Evolutionary conservation across 2,329 filamentous ascomycete species (phyloP).

Genomic region (Aspergillus pseudoglaucus): DNA sequence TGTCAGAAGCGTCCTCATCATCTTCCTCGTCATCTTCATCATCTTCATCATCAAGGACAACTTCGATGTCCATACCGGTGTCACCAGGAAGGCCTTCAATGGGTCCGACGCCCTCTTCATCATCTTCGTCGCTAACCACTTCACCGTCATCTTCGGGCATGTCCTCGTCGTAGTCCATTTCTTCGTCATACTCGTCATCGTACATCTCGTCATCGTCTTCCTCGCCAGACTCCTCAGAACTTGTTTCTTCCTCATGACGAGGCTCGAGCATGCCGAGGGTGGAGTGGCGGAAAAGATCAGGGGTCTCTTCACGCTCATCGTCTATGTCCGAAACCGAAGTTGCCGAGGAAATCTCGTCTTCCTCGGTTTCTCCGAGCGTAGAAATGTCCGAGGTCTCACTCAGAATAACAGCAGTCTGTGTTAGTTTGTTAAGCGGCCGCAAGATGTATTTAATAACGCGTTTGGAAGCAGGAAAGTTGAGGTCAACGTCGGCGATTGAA

Average conservation of each 20-base stretch:
- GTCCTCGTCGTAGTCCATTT: conserved; percentile 89
- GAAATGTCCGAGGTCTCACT: conserved; percentile 74
- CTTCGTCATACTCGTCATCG: conserved; percentile 78
- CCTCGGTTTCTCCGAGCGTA: conserved; percentile 62
- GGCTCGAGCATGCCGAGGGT: conserved; percentile 91
- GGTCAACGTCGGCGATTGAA: conserved; percentile 89
- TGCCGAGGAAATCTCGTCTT: conserved; percentile 80
- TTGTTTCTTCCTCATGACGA: conserved; percentile 72
- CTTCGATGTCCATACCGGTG: conserved; percentile 67
- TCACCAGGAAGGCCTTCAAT: conserved; percentile 60
- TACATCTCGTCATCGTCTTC: conserved; percentile 90
- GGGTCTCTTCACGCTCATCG: conserved; percentile 85
- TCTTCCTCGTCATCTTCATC: conserved; percentile 57
- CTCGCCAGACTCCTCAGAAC: conserved; percentile 55
- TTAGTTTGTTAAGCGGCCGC: conserved; percentile 78
- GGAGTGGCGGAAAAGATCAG: conserved; percentile 93
- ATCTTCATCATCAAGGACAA: conserved; percentile 72
- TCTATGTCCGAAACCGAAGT: conserved; percentile 86
- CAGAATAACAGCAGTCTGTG: conserved; percentile 76
- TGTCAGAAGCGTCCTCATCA: conserved; percentile 56
- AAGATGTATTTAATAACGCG: conserved; percentile 94
- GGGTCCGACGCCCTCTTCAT: conserved; percentile 72
- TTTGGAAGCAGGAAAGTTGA: conserved; percentile 90
- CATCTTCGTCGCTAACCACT: conserved; percentile 82
- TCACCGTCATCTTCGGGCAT: conserved; percentile 73